These are phyloP conservation scores for Agaricales sp. DNA, from an alignment of 1,284 basidiomycete species.

Conservation along the genomic window DNA sequence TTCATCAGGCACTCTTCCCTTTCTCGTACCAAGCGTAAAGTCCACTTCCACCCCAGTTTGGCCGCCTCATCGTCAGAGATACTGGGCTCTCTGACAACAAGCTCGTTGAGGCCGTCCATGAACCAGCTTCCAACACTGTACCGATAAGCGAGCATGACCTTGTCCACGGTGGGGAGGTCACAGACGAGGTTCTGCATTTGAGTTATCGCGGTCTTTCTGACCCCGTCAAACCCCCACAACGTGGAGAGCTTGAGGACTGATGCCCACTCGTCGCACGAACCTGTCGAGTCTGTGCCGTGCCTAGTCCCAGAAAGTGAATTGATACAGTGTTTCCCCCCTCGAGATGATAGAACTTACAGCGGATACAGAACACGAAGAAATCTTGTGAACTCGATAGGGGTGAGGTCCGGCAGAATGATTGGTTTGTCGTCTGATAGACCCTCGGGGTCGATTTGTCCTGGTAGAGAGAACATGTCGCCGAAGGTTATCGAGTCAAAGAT, in stretches of 20 bases:
- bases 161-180: background rate
- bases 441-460: background rate
- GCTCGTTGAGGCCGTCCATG: background rate
- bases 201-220: background rate
- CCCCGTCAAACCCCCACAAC: background rate
- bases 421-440: background rate
- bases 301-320: too few relatives aligned
- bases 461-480: background rate
- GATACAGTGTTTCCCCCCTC: too few relatives aligned
- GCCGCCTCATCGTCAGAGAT: background rate
- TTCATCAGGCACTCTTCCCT: too few relatives aligned
- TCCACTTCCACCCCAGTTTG: too few relatives aligned
- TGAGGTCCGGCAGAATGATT: background rate
- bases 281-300: background rate
- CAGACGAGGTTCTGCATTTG: background rate
- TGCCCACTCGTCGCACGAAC: background rate
- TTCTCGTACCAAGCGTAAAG: too few relatives aligned
- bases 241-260: background rate
- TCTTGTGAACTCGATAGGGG: background rate
- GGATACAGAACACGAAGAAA: background rate
- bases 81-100: background rate
- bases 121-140: background rate
- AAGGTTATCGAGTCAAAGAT: background rate
- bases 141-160: background rate
- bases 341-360: background rate